Evolutionary conservation across 2,329 filamentous ascomycete species (phyloP).

Genomic region (Diaporthe caulivora): DNA sequence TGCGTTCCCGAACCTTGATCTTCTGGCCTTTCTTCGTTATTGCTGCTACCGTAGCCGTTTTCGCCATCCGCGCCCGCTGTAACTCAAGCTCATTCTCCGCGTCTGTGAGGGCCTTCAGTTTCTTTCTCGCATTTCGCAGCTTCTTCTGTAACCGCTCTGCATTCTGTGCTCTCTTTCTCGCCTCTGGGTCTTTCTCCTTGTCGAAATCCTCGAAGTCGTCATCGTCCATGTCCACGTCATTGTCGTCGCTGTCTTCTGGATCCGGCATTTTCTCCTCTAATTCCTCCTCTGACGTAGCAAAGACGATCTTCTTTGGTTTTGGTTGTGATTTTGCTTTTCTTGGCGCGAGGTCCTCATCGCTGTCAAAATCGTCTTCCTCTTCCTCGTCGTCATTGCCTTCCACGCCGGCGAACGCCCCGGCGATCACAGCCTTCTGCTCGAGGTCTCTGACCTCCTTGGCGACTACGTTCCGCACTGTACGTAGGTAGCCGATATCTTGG

Average conservation of each 20-base stretch:
- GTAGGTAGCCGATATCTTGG: slow-evolving; percentile 75
- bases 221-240: slow-evolving; percentile 48
- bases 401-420: slow-evolving; percentile 49
- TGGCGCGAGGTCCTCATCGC: slow-evolving; percentile 43
- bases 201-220: slow-evolving; percentile 42
- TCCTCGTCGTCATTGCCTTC: slow-evolving; percentile 47
- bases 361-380: slow-evolving; percentile 49
- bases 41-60: slow-evolving; percentile 71
- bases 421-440: slow-evolving; percentile 65
- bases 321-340: slow-evolving; percentile 40
- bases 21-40: slow-evolving; percentile 71
- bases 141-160: slow-evolving; percentile 61
- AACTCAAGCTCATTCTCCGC: slow-evolving; percentile 70
- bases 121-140: slow-evolving; percentile 64
- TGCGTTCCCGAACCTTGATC: slow-evolving; percentile 72
- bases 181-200: slow-evolving; percentile 46
- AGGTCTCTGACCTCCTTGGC: slow-evolving; percentile 68
- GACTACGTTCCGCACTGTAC: slow-evolving; percentile 71
- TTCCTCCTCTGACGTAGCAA: slow-evolving; percentile 57
- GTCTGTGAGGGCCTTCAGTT: slow-evolving; percentile 65
- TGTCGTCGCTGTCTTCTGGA: slow-evolving; percentile 45
- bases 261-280: slow-evolving; percentile 43
- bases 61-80: slow-evolving; percentile 74
- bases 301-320: slow-evolving; percentile 62
- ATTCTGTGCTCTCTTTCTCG: slow-evolving; percentile 53